Percentiles rank a stretch among this genome's conserved stretches.
Evolutionary conservation across 2,329 filamentous ascomycete species (phyloP).

Genomic region (Aspergillus tamarii): DNA sequence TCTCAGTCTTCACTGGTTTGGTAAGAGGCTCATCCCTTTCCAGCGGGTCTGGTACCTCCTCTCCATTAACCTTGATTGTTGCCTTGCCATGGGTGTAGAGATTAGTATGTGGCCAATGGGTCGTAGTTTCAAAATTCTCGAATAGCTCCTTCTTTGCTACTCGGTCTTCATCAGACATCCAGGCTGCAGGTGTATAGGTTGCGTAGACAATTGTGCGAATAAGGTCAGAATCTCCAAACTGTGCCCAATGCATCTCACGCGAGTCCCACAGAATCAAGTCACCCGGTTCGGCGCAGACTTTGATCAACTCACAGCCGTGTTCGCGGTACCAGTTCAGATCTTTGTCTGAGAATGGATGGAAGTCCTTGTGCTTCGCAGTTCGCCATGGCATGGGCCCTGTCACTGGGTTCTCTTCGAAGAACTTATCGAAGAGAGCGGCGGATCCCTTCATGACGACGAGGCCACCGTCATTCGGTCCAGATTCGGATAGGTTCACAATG

Average conservation of each 20-base stretch:
- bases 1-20: constrained; percentile 14
- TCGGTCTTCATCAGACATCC: constrained; percentile 9
- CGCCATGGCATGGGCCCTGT: constrained; percentile 9
- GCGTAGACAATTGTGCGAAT: constrained; percentile 23
- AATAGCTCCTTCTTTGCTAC: constrained; percentile 19
- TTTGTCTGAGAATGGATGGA: constrained; percentile 16
- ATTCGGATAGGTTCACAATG: constrained; percentile 19
- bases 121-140: constrained; percentile 16
- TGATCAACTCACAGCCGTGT: constrained; percentile 21
- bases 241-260: constrained; percentile 20
- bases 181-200: constrained; percentile 17
- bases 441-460: constrained; percentile 20
- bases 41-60: constrained; percentile 13
- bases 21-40: constrained; percentile 20
- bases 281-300: constrained; percentile 22
- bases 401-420: constrained; percentile 17
- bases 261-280: constrained; percentile 28
- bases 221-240: constrained; percentile 16
- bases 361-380: constrained; percentile 19
- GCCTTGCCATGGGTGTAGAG: constrained; percentile 18
- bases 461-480: constrained; percentile 23
- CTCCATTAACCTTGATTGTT: constrained; percentile 11
- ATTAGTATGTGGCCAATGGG: constrained; percentile 27
- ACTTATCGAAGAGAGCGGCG: constrained; percentile 18
- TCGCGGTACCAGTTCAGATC: constrained; percentile 21